Evolutionary conservation across 1,284 basidiomycete genomes (phyloP).

Genomic region (Trametes polyzona): DNA sequence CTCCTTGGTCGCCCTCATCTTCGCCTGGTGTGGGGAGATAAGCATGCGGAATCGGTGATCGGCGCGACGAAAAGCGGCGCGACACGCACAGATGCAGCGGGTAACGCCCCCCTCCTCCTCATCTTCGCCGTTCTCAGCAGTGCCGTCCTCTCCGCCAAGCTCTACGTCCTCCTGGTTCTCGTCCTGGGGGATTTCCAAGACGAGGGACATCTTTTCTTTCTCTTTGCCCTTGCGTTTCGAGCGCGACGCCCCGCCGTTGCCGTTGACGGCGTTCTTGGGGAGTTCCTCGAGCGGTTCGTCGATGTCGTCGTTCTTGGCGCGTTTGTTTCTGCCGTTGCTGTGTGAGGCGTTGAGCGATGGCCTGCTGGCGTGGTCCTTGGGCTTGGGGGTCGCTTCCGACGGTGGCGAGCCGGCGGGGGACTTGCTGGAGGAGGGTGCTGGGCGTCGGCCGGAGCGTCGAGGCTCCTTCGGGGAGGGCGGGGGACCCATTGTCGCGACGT

Average conservation of each 20-base stretch:
- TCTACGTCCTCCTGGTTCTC: constrained; percentile 28
- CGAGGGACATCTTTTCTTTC: constrained; percentile 50
- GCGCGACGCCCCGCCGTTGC: constrained; percentile 47
- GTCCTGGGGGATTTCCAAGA: constrained; percentile 38
- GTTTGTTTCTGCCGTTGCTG: constrained; percentile 55
- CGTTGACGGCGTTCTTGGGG: constrained; percentile 48
- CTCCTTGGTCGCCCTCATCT: constrained; percentile 78
- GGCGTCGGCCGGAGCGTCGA: constrained; percentile 74
- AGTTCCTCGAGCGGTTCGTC: constrained; percentile 62
- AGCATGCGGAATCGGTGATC: constrained; percentile 18
- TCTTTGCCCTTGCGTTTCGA: constrained; percentile 61
- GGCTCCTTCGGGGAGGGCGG: constrained; percentile 77
- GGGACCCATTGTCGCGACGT: constrained; percentile 61
- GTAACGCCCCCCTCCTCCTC: constrained; percentile 87
- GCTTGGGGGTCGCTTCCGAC: constrained; percentile 50
- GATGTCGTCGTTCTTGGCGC: constrained; percentile 72
- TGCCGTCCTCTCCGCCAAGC: constrained; percentile 39
- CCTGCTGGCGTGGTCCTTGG: constrained; percentile 46
- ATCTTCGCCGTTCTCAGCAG: constrained; percentile 56
- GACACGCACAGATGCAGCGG: constrained; percentile 91
- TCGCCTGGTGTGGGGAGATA: constrained; percentile 26
- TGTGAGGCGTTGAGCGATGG: constrained; percentile 48
- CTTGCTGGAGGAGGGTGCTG: constrained; percentile 69
- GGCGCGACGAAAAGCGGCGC: constrained; percentile 59
- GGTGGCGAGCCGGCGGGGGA: constrained; percentile 70